phyloP scores from a whole-genome alignment of 1,284 basidiomycete species.

The Tausonia pullulans region DNA sequence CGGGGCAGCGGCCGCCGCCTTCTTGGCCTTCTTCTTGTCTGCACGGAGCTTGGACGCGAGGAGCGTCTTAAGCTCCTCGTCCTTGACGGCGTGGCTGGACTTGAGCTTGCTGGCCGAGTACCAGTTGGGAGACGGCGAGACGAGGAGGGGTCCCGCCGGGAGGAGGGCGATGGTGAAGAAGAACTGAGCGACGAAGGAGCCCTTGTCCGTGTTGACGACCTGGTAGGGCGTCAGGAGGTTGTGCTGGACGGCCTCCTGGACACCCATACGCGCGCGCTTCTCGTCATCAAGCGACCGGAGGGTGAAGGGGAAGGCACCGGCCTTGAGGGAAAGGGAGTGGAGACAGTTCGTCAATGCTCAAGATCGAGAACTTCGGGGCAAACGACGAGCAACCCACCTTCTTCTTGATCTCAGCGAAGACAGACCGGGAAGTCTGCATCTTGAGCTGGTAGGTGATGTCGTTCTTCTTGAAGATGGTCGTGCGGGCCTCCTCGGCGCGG shows the following conservation, averaged over 20 bases:
- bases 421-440: slow-evolving; percentile 89
- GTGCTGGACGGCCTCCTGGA: slow-evolving; percentile 92
- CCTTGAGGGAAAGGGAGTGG: slow-evolving; percentile 25
- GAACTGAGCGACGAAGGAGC: slow-evolving; percentile 78
- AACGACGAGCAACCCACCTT: slow-evolving; percentile 38
- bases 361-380: background rate
- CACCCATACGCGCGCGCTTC: slow-evolving; percentile 85
- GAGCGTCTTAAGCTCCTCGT: slow-evolving; percentile 68
- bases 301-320: slow-evolving; percentile 96
- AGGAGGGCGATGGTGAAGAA: slow-evolving; percentile 88
- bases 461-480: slow-evolving; percentile 84
- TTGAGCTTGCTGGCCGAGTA: slow-evolving; percentile 83
- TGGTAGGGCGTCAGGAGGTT: slow-evolving; percentile 81
- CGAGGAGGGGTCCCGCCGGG: slow-evolving; percentile 67
- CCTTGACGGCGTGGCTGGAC: slow-evolving; percentile 77
- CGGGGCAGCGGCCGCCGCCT: slow-evolving; percentile 47
- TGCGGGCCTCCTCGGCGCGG: slow-evolving; percentile 74
- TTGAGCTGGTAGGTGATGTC: slow-evolving; percentile 89
- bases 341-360: background rate
- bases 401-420: slow-evolving; percentile 94
- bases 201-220: slow-evolving; percentile 67
- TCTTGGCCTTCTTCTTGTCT: slow-evolving; percentile 85
- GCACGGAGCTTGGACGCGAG: slow-evolving; percentile 71
- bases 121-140: slow-evolving; percentile 81
- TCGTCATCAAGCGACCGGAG: slow-evolving; percentile 88